Percentiles rank a stretch among this genome's conserved stretches.
These are phyloP conservation scores for Diversispora eburnea DNA, from an alignment of 192 early-diverging fungal species.

Conservation along the genomic window DNA sequence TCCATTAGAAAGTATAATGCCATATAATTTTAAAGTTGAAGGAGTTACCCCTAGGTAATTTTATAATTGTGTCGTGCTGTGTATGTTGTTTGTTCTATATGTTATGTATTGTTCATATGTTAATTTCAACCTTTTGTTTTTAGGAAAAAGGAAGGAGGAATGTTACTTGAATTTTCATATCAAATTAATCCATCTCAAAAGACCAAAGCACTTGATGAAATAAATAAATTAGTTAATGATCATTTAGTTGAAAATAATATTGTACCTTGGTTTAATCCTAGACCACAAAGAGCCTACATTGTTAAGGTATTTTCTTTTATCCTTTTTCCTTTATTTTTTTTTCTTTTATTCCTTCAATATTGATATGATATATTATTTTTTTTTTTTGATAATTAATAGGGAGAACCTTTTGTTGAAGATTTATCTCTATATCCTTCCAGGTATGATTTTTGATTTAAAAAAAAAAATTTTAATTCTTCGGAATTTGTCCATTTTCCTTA, in stretches of 20 bases:
- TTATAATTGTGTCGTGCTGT: background rate
- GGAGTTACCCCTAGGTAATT: conserved; percentile 50
- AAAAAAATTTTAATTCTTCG: too few species aligned
- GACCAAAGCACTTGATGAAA: conserved; percentile 39
- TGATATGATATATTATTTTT: background rate
- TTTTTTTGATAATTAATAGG: conserved; percentile 30
- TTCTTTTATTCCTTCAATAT: background rate
- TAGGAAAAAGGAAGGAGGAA: conserved; percentile 50
- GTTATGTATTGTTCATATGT: background rate
- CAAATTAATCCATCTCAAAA: conserved; percentile 33
- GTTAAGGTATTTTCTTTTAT: conserved; percentile 43
- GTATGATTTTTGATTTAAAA: background rate
- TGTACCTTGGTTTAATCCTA: conserved; percentile 67
- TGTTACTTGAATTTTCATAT: conserved; percentile 53
- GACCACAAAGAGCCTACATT: conserved; percentile 57
- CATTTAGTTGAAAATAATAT: conserved; percentile 53
- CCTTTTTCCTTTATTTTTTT: background rate
- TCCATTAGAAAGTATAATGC: conserved; percentile 47
- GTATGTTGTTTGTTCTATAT: background rate
- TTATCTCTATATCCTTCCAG: conserved; percentile 51
- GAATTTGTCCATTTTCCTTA: background rate
- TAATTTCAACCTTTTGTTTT: background rate
- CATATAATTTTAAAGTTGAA: conserved; percentile 45
- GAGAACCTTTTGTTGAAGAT: conserved; percentile 71
- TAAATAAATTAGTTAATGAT: conserved; percentile 40